Conservation (phyloP, 768 basidiomycete genomes). For the Dacryopinax primogenitus region DNA sequence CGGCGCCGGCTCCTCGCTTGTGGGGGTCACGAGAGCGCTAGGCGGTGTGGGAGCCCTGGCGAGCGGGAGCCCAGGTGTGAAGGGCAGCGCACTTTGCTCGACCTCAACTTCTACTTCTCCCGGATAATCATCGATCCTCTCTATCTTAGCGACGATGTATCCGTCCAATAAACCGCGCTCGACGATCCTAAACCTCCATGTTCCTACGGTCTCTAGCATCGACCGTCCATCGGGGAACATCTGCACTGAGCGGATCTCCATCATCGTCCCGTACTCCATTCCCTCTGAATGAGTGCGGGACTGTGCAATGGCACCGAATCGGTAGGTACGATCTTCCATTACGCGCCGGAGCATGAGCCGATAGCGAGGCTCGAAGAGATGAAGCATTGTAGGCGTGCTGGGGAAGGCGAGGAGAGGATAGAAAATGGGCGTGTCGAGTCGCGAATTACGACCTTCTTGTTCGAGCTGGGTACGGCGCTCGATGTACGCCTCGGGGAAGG, state of each 20-base stretch:
- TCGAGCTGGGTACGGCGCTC: slow-evolving; percentile 52
- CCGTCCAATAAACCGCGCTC: slow-evolving; percentile 78
- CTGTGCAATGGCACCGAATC: slow-evolving; percentile 89
- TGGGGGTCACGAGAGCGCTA: not conserved
- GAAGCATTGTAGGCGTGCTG: slow-evolving; percentile 74
- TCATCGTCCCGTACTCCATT: slow-evolving; percentile 82
- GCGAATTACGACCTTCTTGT: slow-evolving; percentile 61
- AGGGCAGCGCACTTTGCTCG: slow-evolving; percentile 23
- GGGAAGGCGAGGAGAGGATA: slow-evolving; percentile 85
- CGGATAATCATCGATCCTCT: slow-evolving; percentile 40
- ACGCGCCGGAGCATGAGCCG: slow-evolving; percentile 95
- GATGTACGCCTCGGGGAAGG: slow-evolving; percentile 54
- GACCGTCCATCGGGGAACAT: slow-evolving; percentile 83
- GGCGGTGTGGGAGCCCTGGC: not conserved
- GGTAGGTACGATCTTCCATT: slow-evolving; percentile 59
- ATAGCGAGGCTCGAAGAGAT: slow-evolving; percentile 92
- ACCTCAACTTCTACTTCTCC: slow-evolving; percentile 31
- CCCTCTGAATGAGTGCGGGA: slow-evolving; percentile 36
- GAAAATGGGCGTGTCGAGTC: slow-evolving; percentile 83
- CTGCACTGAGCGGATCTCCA: slow-evolving; percentile 73
- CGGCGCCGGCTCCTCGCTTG: not conserved
- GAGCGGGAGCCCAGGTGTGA: not conserved
- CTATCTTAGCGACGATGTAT: slow-evolving; percentile 74
- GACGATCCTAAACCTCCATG: slow-evolving; percentile 69
- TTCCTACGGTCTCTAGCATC: slow-evolving; percentile 64